A percentile compares a stretch with the other conserved stretches of the same genome.
Conservation (phyloP, 2,329 filamentous ascomycete species). For the Pestalotiopsis sp. region DNA sequence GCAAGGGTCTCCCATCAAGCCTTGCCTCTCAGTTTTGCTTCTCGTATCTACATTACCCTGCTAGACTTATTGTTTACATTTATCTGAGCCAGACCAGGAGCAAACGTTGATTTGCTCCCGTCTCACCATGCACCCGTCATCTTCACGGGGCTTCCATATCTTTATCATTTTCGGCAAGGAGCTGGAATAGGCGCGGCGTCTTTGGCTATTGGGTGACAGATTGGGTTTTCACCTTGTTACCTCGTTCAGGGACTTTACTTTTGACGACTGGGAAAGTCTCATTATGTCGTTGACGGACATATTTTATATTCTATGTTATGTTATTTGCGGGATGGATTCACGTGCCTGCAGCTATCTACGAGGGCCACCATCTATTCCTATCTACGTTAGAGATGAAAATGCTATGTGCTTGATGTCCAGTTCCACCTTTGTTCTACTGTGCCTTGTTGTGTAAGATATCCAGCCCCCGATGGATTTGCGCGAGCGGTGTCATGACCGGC, state of each 20-base stretch:
- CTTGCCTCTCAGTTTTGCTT: constrained; percentile 9
- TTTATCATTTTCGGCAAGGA: constrained; percentile 7
- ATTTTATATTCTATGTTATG: constrained; percentile 7
- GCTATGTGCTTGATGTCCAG: not conserved
- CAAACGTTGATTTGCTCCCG: not conserved
- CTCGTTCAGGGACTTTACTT: not conserved
- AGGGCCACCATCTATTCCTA: not conserved
- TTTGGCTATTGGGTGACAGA: constrained; percentile 8
- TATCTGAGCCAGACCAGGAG: not conserved
- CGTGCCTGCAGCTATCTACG: not conserved
- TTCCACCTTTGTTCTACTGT: not conserved
- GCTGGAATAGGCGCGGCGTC: constrained; percentile 7
- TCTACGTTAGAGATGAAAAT: constrained; percentile 5
- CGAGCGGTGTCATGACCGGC: no score
- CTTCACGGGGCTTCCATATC: not conserved
- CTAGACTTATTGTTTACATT: constrained; percentile 7
- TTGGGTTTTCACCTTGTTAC: not conserved
- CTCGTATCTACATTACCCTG: constrained; percentile 6
- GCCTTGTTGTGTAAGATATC: not conserved
- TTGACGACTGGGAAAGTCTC: constrained; percentile 3
- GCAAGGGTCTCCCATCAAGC: constrained; percentile 8
- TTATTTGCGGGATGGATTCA: constrained; percentile 4
- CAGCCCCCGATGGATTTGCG: no score
- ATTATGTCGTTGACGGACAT: not conserved
- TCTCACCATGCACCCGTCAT: constrained; percentile 3